A percentile compares a stretch with the other conserved stretches of the same genome.
Evolutionary conservation across 305 asterid genomes (phyloP).

Genomic region (Withania somnifera): DNA sequence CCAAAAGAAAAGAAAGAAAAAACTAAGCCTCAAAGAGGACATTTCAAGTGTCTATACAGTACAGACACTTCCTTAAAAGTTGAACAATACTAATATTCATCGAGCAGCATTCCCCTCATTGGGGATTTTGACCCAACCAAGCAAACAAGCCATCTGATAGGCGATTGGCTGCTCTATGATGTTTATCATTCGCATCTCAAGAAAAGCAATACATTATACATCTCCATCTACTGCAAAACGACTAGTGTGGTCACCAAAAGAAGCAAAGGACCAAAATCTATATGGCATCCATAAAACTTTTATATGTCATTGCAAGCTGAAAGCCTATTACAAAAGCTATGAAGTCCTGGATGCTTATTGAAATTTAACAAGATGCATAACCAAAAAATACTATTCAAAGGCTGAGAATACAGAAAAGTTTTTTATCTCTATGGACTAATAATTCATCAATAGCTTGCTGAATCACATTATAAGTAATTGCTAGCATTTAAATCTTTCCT

Average conservation of each 20-base stretch:
- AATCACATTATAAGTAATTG: background rate
- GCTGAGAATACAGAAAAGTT: background rate
- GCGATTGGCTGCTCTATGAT: background rate
- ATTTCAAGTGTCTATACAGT: background rate
- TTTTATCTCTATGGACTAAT: background rate
- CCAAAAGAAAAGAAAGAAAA: background rate
- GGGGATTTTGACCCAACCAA: background rate
- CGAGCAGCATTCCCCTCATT: background rate
- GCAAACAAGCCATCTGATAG: background rate
- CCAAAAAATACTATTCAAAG: background rate
- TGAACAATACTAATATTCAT: background rate
- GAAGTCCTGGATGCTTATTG: background rate
- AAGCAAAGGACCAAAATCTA: background rate
- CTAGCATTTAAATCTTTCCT: background rate
- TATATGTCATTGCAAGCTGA: background rate
- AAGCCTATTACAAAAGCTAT: background rate
- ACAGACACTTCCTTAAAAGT: background rate
- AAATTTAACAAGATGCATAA: background rate
- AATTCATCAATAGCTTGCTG: background rate
- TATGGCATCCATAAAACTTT: background rate
- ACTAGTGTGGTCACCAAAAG: background rate
- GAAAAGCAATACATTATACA: background rate
- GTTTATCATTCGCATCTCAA: background rate
- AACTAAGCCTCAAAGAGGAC: background rate
- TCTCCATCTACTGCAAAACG: background rate